Percentiles rank a stretch among this genome's conserved stretches.
Evolutionary conservation across 768 basidiomycete species (phyloP).

Genomic region (Dioszegia aurantiaca): DNA sequence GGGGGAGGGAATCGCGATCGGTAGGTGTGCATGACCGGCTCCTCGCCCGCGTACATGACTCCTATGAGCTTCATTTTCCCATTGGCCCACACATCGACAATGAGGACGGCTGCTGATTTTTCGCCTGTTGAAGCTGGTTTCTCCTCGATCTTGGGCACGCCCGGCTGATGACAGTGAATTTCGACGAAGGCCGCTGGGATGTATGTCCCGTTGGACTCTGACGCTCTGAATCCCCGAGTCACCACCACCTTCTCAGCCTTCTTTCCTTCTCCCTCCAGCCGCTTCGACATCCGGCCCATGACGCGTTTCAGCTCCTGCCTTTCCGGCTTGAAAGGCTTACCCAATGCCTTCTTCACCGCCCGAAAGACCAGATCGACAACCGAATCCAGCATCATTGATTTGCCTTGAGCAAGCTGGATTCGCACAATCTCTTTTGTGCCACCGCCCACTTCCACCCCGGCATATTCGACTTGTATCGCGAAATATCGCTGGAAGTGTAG

Average conservation of each 20-base stretch:
- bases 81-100: slow-evolving; percentile 18
- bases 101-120: slow-evolving; percentile 17
- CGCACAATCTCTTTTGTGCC: neutral
- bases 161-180: neutral
- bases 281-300: neutral
- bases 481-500: neutral
- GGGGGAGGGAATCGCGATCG: slow-evolving; percentile 19
- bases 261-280: neutral
- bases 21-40: slow-evolving; percentile 31
- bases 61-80: slow-evolving; percentile 12
- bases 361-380: neutral
- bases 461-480: neutral
- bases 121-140: neutral
- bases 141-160: neutral
- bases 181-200: neutral
- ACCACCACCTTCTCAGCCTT: neutral
- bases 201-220: neutral
- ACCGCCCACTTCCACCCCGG: neutral
- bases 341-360: slow-evolving; percentile 1
- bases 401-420: neutral
- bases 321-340: slow-evolving; percentile 7
- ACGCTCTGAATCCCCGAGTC: neutral
- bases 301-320: neutral
- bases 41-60: slow-evolving; percentile 28
- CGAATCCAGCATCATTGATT: neutral